phyloP scores from a whole-genome alignment of 805 yeast species.

The Teunomyces kruisii region DNA sequence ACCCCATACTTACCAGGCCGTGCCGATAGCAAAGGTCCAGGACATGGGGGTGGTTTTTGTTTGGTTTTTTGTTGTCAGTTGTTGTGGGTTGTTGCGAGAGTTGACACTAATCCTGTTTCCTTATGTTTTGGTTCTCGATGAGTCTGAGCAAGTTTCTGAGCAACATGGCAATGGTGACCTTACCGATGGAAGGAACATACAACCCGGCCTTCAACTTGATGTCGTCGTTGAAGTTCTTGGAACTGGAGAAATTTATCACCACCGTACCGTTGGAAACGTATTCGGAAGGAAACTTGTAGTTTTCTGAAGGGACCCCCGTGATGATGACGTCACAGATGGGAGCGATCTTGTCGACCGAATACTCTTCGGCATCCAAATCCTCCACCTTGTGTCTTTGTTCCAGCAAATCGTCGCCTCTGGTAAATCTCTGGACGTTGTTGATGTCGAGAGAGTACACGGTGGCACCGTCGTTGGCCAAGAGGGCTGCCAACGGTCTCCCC shows the following conservation, averaged over 20 bases:
- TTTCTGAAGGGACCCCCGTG: conserved; percentile 89
- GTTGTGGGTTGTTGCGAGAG: no score
- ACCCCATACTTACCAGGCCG: neutral
- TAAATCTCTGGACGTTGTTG: conserved; percentile 83
- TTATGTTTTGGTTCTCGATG: conserved; percentile 57
- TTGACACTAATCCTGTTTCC: conserved; percentile 9
- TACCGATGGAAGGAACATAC: conserved; percentile 94
- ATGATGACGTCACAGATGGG: conserved; percentile 84
- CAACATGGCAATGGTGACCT: conserved; percentile 94
- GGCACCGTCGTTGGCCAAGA: conserved; percentile 96
- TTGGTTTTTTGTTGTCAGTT: no score
- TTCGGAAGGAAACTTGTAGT: conserved; percentile 83
- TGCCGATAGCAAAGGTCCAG: no score
- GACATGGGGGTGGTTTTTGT: no score
- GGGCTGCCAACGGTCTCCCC: conserved; percentile 94
- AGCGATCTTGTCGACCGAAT: conserved; percentile 63
- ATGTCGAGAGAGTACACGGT: conserved; percentile 90
- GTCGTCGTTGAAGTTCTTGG: conserved; percentile 80
- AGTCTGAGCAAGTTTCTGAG: conserved; percentile 84
- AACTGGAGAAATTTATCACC: conserved; percentile 85
- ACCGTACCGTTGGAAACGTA: conserved; percentile 84
- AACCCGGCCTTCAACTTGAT: conserved; percentile 85
- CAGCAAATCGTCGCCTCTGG: conserved; percentile 88
- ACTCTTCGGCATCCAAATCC: conserved; percentile 48
- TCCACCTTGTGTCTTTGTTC: conserved; percentile 78